Conservation (phyloP, 352 stramenopile genomes). For the Pythium sp. region DNA sequence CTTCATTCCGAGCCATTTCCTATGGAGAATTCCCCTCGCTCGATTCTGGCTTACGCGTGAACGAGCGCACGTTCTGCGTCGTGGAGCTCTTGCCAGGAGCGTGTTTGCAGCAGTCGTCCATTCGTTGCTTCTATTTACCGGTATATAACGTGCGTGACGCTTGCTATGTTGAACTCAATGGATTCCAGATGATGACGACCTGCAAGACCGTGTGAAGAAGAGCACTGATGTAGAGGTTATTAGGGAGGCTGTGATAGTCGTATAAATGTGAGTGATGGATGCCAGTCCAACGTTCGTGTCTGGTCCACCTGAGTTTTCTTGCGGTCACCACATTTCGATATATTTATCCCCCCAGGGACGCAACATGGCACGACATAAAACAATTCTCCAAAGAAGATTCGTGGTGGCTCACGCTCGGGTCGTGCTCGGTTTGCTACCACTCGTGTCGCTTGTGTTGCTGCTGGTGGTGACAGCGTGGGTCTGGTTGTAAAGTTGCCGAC, state of each 20-base stretch:
- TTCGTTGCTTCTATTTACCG: background rate
- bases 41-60: slow-evolving; percentile 18
- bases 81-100: slow-evolving; percentile 21
- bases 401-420: slow-evolving; percentile 12
- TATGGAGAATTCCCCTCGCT: no score
- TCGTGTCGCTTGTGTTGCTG: slow-evolving; percentile 9
- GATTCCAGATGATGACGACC: background rate
- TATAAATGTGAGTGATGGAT: no score
- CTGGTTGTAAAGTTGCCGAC: background rate
- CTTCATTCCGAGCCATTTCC: no score
- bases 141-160: background rate
- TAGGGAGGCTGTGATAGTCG: background rate
- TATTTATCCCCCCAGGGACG: no score
- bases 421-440: slow-evolving; percentile 39
- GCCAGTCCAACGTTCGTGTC: no score
- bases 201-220: background rate
- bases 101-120: background rate
- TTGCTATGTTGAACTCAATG: background rate
- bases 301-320: no score
- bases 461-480: background rate
- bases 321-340: no score
- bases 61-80: slow-evolving; percentile 29
- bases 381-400: no score
- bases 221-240: background rate
- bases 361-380: no score